These are phyloP conservation scores for Artomyces pyxidatus DNA, from an alignment of 768 basidiomycete genomes.

Conservation along the genomic window DNA sequence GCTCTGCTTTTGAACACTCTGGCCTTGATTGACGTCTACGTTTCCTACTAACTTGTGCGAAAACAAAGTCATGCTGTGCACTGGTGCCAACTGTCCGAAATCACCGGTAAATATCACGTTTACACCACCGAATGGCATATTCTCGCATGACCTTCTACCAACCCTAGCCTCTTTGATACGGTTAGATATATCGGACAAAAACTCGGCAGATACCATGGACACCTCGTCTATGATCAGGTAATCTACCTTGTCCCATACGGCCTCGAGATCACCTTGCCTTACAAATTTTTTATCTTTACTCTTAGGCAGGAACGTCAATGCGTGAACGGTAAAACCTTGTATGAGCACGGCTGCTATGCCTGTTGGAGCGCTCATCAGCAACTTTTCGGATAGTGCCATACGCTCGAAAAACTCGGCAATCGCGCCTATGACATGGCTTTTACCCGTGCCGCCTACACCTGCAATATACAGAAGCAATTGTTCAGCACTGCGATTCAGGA, in stretches of 20 bases:
- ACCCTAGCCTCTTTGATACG: conserved; percentile 19
- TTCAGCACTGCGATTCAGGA: background rate
- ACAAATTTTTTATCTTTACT: background rate
- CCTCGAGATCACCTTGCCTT: conserved; percentile 1
- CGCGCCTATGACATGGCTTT: conserved; percentile 18
- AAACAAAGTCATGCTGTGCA: conserved; percentile 16
- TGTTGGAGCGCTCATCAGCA: conserved; percentile 21
- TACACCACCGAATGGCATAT: conserved; percentile 22
- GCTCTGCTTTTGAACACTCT: background rate
- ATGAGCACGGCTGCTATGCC: conserved; percentile 24
- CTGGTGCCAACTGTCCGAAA: conserved; percentile 23
- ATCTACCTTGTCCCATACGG: conserved; percentile 12
- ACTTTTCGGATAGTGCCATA: background rate
- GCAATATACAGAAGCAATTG: background rate
- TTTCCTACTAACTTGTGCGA: conserved; percentile 4
- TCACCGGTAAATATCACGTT: conserved; percentile 27
- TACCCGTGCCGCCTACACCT: background rate
- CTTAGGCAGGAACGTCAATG: conserved; percentile 17
- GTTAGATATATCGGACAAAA: conserved; percentile 18
- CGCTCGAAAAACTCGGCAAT: conserved; percentile 15
- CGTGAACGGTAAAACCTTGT: conserved; percentile 24
- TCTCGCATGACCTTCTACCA: background rate
- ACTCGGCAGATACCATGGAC: conserved; percentile 16
- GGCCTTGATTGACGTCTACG: background rate
- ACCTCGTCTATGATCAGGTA: conserved; percentile 20